These are phyloP conservation scores for Penicillium fuscoglaucum DNA, from an alignment of 2,329 filamentous ascomycete genomes.

Conservation along the genomic window DNA sequence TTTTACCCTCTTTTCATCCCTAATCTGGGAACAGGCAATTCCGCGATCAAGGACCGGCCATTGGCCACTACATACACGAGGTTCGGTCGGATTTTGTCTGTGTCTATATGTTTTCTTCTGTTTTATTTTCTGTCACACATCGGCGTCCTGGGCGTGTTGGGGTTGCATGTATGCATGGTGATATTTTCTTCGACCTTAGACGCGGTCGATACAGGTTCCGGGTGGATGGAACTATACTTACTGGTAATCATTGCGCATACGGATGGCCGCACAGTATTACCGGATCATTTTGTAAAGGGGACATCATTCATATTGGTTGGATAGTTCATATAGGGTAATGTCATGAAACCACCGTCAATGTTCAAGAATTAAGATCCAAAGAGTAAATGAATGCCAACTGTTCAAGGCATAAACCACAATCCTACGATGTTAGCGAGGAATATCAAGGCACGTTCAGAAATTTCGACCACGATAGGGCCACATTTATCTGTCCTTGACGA, in stretches of 20 bases:
- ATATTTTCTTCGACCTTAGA: conserved; percentile 9
- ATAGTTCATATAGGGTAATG: conserved; percentile 23
- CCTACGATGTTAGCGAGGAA: background rate
- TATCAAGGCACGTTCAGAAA: background rate
- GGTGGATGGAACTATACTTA: conserved; percentile 1
- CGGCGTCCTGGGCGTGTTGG: conserved; percentile 16
- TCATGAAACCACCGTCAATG: conserved; percentile 3
- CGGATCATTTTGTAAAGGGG: conserved; percentile 19
- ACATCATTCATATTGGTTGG: conserved; percentile 20
- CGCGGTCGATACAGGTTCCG: conserved; percentile 7
- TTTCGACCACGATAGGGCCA: background rate
- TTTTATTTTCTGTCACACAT: conserved; percentile 5
- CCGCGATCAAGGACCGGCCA: conserved; percentile 8
- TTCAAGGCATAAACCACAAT: background rate
- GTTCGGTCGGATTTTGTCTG: conserved; percentile 11
- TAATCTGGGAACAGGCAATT: conserved; percentile 5
- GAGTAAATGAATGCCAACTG: background rate
- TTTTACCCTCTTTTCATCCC: conserved; percentile 8
- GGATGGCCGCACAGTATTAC: conserved; percentile 3
- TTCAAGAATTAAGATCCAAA: background rate
- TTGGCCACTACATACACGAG: conserved; percentile 18
- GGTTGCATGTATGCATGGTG: conserved; percentile 18
- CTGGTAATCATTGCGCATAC: background rate
- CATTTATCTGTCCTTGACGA: too few species aligned
- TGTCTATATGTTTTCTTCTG: conserved; percentile 21